Base-by-base conservation (phyloP, 2,329 filamentous ascomycete species). In the Cercospora canescens region DNA sequence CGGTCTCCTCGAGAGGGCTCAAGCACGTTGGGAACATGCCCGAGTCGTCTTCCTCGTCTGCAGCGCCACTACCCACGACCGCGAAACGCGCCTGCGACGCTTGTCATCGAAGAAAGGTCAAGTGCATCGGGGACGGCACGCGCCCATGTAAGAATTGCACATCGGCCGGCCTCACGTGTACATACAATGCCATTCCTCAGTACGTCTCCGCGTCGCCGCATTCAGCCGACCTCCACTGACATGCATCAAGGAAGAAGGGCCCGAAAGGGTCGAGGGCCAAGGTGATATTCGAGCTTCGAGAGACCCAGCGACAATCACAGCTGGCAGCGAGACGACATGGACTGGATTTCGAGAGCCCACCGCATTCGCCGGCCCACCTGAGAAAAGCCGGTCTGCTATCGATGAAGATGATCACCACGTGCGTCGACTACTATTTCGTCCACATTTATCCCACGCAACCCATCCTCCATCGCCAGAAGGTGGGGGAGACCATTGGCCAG, bases 371-470 rank as follows among this genome's bases (percentile, higher is more conserved):
- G 71, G 77, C 79, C 72, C 77, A 81, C 73, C 75, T 83, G 70
- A 78, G 82, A 73, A 81, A 82, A 69, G 77, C 81, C 68, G 77
- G 83, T 69, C 76, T 88, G 77, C 71, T 84, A 74, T 75, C 81
- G 75, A 75, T 80, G 79, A 74, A 83, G 79, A 69, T 87, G 79
- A 75, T 86, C 73, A 76, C 82, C 50, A 77, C 76, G 61, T 88
- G 86, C 73, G 80, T 89, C 65, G 86, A 89, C 52, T 86, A 86
- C 68, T 89, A 86, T 77, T 87, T 88, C 76, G 79, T 82, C 70
- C 82, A 88, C 73, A 83, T 89, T 61, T 89, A 89, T 69, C 86
- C 87, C n/a, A 87, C 87, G 60, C 87, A 88, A 80, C 87, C 87
- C 0, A 81, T 89, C 4, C 76, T 89, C 7, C 84, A 88, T 69